These are phyloP conservation scores for Debaryomyces singareniensis DNA, from an alignment of 1,139 yeast species.

Conservation along the genomic window DNA sequence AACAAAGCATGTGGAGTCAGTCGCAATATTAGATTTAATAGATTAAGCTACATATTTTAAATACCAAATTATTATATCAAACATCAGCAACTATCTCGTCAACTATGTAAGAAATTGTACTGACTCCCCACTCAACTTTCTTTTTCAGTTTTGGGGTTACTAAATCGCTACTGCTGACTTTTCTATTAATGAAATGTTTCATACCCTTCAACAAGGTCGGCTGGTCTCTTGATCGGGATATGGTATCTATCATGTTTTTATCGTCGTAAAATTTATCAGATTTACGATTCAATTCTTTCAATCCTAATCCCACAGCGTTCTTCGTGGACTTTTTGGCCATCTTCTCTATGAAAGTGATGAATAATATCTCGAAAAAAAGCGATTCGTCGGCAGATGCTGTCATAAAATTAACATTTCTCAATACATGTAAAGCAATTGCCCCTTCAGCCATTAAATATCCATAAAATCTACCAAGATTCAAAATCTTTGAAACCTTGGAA, in stretches of 20 bases:
- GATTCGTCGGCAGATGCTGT: slow-evolving; percentile 61
- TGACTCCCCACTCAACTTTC: slow-evolving; percentile 69
- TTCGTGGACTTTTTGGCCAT: slow-evolving; percentile 61
- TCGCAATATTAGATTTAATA: slow-evolving; percentile 28
- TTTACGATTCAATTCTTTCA: slow-evolving; percentile 22
- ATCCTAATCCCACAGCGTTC: slow-evolving; percentile 43
- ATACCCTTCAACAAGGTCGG: slow-evolving; percentile 62
- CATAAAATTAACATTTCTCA: slow-evolving; percentile 70
- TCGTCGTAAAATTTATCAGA: slow-evolving; percentile 45
- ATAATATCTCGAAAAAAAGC: slow-evolving; percentile 65
- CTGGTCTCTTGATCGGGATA: slow-evolving; percentile 61
- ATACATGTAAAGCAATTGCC: slow-evolving; percentile 61
- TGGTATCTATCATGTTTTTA: slow-evolving; percentile 44
- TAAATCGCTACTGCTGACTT: slow-evolving; percentile 44
- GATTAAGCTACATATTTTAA: slow-evolving; percentile 1
- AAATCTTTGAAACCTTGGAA: slow-evolving; percentile 47
- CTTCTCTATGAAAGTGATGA: slow-evolving; percentile 61
- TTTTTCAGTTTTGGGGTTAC: slow-evolving; percentile 55
- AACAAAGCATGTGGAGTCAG: slow-evolving; percentile 41
- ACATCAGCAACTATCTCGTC: slow-evolving; percentile 1
- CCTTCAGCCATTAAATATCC: slow-evolving; percentile 73
- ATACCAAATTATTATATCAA: too few species aligned
- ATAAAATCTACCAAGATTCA: slow-evolving; percentile 74
- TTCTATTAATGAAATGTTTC: slow-evolving; percentile 58
- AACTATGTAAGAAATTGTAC: slow-evolving; percentile 46